Percentiles rank a stretch among this genome's conserved stretches.
Conservation (phyloP, 1,284 basidiomycete genomes). For the Cryptococcus jaspeensis region DNA sequence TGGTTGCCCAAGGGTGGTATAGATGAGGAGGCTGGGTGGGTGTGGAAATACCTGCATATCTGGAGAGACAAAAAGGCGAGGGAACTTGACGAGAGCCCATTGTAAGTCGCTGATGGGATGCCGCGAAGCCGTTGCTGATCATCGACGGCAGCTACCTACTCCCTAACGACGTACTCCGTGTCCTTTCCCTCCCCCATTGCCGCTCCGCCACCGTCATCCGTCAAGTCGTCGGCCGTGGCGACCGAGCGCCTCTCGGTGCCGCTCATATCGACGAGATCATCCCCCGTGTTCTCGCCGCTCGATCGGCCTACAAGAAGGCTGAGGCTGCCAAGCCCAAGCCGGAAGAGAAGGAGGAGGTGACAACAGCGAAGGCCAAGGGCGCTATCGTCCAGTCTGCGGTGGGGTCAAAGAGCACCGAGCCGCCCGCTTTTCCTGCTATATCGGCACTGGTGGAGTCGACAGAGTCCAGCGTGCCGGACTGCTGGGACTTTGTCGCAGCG, state of each 20-base stretch:
- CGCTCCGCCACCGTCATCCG: slow-evolving; percentile 8
- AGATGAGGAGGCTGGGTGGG: slow-evolving; percentile 58
- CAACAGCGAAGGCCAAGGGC: too few species aligned
- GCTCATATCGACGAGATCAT: slow-evolving; percentile 63
- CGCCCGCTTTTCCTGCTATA: too few species aligned
- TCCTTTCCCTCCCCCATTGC: slow-evolving; percentile 4
- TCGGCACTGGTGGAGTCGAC: not conserved
- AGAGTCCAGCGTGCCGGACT: slow-evolving; percentile 4
- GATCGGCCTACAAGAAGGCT: slow-evolving; percentile 42
- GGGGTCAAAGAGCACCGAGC: too few species aligned
- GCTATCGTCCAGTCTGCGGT: not conserved
- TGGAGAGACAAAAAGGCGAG: slow-evolving; percentile 84
- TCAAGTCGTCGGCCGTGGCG: slow-evolving; percentile 6
- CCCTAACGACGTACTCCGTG: slow-evolving; percentile 62
- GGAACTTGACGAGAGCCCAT: slow-evolving; percentile 81
- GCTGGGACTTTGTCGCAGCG: not conserved
- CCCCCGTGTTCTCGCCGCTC: slow-evolving; percentile 9
- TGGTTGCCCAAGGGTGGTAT: slow-evolving; percentile 63
- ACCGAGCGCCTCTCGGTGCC: slow-evolving; percentile 22
- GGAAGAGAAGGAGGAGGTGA: too few species aligned
- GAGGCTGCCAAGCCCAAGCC: slow-evolving; percentile 26
- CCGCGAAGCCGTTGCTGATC: slow-evolving; percentile 1
- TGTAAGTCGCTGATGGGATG: slow-evolving; percentile 55
- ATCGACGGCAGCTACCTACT: slow-evolving; percentile 54
- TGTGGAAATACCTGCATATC: slow-evolving; percentile 72